Percentiles rank a stretch among this genome's conserved stretches.
Conservation (phyloP, 352 stramenopile genomes). For the Phytophthora kernoviae region DNA sequence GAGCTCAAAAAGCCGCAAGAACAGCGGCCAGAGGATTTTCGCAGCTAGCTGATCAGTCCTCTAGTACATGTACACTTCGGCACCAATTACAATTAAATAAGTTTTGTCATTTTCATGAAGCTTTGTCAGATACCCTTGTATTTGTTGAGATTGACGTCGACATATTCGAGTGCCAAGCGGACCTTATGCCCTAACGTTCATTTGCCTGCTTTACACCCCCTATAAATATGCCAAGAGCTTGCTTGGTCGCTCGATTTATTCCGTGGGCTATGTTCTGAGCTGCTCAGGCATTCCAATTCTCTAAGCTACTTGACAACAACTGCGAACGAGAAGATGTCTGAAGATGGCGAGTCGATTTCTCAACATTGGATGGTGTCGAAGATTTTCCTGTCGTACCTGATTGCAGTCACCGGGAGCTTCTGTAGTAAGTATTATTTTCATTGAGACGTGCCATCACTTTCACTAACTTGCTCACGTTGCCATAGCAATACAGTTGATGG, state of each 20-base stretch:
- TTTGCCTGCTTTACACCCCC: slow-evolving; percentile 1
- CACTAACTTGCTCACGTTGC: not conserved
- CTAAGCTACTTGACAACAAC: not conserved
- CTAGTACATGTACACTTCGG: too few species aligned
- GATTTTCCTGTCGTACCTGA: slow-evolving; percentile 58
- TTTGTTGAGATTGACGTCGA: too few species aligned
- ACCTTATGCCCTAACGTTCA: not conserved
- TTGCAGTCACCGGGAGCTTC: slow-evolving; percentile 61
- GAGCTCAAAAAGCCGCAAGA: slow-evolving; percentile 16
- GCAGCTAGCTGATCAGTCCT: slow-evolving; percentile 3
- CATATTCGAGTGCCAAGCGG: too few species aligned
- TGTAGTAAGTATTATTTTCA: slow-evolving; percentile 39
- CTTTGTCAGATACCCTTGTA: too few species aligned
- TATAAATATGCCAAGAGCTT: too few species aligned
- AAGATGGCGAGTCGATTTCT: slow-evolving; percentile 15
- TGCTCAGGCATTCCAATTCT: not conserved
- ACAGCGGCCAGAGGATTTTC: slow-evolving; percentile 17
- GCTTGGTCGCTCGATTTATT: not conserved
- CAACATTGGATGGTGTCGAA: slow-evolving; percentile 51
- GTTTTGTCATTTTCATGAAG: too few species aligned
- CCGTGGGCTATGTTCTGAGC: not conserved
- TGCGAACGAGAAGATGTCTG: slow-evolving; percentile 13
- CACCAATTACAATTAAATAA: too few species aligned
- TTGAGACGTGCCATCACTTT: not conserved
- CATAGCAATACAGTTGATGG: slow-evolving; percentile 72